Evolutionary conservation across 2,329 filamentous ascomycete species (phyloP).

Genomic region (Pseudocercospora vitis): DNA sequence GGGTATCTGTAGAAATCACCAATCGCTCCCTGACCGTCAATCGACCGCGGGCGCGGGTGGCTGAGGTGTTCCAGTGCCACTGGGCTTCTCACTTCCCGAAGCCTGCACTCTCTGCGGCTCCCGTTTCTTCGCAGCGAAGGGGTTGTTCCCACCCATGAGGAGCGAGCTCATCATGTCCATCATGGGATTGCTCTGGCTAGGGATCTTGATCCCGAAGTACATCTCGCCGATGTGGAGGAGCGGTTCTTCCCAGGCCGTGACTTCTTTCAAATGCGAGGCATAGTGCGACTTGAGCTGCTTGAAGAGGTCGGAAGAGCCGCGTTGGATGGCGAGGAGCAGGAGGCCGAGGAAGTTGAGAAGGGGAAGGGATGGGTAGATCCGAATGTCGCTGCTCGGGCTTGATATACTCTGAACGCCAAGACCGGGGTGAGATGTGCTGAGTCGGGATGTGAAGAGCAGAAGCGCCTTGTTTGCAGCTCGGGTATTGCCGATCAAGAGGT

Average conservation of each 20-base stretch:
- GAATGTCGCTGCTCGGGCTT: constrained; percentile 66
- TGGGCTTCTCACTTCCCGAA: constrained; percentile 36
- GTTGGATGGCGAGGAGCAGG: constrained; percentile 78
- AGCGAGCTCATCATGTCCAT: constrained; percentile 98
- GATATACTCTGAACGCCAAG: constrained; percentile 81
- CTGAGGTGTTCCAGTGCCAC: constrained; percentile 25
- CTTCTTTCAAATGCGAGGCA: constrained; percentile 72
- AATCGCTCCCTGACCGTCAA: constrained; percentile 18
- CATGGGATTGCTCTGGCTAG: constrained; percentile 84
- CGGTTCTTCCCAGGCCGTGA: constrained; percentile 67
- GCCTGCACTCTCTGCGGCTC: constrained; percentile 51
- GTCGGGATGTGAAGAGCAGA: constrained; percentile 68
- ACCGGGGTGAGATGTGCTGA: constrained; percentile 59
- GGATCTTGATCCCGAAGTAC: constrained; percentile 91
- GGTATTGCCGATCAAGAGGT: constrained; percentile 85
- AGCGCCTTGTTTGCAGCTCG: constrained; percentile 83
- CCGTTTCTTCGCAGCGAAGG: constrained; percentile 48
- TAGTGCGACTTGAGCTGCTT: constrained; percentile 82
- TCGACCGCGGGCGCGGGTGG: constrained; percentile 38
- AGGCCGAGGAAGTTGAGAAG: constrained; percentile 91
- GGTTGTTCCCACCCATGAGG: constrained; percentile 72
- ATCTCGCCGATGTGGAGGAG: constrained; percentile 89
- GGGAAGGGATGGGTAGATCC: constrained; percentile 87
- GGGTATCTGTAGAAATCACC: neutral
- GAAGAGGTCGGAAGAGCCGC: constrained; percentile 75